Base-by-base conservation (phyloP, 495 filamentous ascomycete species). In the Thermothielavioides terrestris region DNA sequence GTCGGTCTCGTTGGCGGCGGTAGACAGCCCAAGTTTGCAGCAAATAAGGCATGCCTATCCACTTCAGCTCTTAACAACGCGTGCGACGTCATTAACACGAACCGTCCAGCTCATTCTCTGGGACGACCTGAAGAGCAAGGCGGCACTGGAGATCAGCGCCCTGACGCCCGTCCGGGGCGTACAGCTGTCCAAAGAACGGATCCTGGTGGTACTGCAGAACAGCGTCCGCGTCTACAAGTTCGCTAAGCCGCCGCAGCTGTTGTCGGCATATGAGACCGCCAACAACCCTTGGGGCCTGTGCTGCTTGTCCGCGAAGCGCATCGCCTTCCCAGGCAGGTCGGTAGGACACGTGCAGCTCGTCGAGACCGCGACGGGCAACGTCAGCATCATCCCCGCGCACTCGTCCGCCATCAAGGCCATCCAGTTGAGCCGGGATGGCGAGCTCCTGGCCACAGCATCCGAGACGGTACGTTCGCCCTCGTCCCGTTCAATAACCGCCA, bases 301-400 rank as follows among this genome's bases (percentile, higher is more conserved):
- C 58, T 85, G 82, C 61, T 67, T 98, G 14, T 83, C 86, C 3
- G 64, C 81, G 21, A 81, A 83, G 52, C 60, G 83, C 9, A 66
- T 95, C 2, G 84, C 81, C 17, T 94, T 96, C 57, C 92, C 91
- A 0, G 90, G 89, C 20, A 74, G 88, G 35, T 88, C 85, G 6
- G 69, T 79, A 1, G 92, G 94, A 20, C 92, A 98, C 55, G 83
- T 97, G n/a, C 90, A 95, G 60, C 64, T 98, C 18, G 85, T 95
- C 39, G 85, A 94, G 62, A 64, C 95, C 31, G 75, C 76, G 22
- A 88, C 79, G 4, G 84, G 85, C 30, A 92, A 87, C 56, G 86
- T 96, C 49, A 94, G 83, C 67, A 95, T 98, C 65, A 86, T 96
- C 41, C 91, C 91, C 1, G 92, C 94, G 2, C 92, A 98, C 65